A percentile compares a stretch with the other conserved stretches of the same genome.
These are phyloP conservation scores for Corchorus olitorius DNA, from an alignment of 345 rosid genomes.

Conservation along the genomic window DNA sequence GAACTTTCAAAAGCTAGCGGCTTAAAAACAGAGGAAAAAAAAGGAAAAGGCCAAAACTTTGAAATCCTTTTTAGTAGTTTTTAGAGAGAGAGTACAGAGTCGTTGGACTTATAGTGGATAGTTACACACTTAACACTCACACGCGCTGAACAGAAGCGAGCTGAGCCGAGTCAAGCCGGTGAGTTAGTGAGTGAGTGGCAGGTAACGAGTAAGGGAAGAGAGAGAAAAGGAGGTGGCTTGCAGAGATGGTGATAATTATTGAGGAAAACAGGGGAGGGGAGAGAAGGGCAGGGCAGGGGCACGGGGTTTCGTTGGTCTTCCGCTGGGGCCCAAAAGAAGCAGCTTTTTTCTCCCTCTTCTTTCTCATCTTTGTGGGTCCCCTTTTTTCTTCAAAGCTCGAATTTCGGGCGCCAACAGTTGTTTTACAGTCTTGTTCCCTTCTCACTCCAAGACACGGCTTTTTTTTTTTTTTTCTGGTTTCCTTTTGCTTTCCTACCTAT, in stretches of 20 bases:
- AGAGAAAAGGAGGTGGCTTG: conserved; percentile 18
- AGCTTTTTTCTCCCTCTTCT: conserved; percentile 5
- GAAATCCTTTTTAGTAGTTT: conserved; percentile 10
- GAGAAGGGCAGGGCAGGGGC: not conserved
- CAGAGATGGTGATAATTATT: conserved; percentile 29
- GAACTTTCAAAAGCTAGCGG: conserved; percentile 19
- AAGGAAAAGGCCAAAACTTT: not conserved
- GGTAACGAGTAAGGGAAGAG: not conserved
- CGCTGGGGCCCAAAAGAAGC: not conserved
- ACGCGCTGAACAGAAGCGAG: conserved; percentile 3
- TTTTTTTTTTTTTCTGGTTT: not conserved
- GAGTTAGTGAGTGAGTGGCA: not conserved
- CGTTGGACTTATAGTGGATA: not conserved
- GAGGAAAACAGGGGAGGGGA: conserved; percentile 16
- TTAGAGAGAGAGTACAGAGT: not conserved
- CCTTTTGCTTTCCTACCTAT: not conserved
- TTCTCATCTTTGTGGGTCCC: conserved; percentile 18
- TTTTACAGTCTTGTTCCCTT: not conserved
- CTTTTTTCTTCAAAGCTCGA: conserved; percentile 21
- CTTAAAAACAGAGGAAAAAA: conserved; percentile 13
- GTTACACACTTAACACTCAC: not conserved
- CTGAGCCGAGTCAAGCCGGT: conserved; percentile 1
- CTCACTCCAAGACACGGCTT: not conserved
- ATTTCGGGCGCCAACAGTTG: conserved; percentile 30
- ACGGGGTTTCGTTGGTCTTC: conserved; percentile 18